phyloP scores from a whole-genome alignment of 306 rosid species.

The Acacia confusa region DNA sequence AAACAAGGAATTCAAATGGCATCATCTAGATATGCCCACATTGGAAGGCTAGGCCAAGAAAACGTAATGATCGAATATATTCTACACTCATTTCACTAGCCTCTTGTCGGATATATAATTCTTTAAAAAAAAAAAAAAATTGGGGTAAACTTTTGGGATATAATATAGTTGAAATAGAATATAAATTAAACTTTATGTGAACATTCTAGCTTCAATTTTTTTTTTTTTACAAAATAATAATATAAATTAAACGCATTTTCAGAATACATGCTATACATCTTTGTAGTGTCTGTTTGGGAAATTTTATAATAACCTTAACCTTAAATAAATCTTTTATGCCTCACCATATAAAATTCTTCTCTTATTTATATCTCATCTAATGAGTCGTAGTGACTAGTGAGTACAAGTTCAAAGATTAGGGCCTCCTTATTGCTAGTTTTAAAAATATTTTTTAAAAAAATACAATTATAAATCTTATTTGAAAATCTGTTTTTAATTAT shows the following conservation, averaged over 20 bases:
- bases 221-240: neutral
- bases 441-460: too few species aligned
- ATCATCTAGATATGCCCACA: constrained; percentile 23
- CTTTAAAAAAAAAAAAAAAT: too few species aligned
- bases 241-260: neutral
- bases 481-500: too few species aligned
- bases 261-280: neutral
- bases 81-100: neutral
- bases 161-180: neutral
- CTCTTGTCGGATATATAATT: neutral
- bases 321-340: too few species aligned
- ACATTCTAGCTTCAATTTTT: too few species aligned
- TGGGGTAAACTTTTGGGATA: neutral
- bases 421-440: too few species aligned
- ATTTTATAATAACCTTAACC: too few species aligned
- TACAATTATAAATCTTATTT: too few species aligned
- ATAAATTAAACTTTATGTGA: neutral
- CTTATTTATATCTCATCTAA: too few species aligned
- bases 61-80: neutral
- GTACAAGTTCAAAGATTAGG: too few species aligned
- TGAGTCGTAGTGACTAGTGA: too few species aligned
- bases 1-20: neutral
- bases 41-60: constrained; percentile 13
- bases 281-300: neutral
- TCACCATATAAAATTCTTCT: too few species aligned